A percentile compares a stretch with the other conserved stretches of the same genome.
Evolutionary conservation across 2,329 filamentous ascomycete species (phyloP).

Genomic region (Biscogniauxia marginata): DNA sequence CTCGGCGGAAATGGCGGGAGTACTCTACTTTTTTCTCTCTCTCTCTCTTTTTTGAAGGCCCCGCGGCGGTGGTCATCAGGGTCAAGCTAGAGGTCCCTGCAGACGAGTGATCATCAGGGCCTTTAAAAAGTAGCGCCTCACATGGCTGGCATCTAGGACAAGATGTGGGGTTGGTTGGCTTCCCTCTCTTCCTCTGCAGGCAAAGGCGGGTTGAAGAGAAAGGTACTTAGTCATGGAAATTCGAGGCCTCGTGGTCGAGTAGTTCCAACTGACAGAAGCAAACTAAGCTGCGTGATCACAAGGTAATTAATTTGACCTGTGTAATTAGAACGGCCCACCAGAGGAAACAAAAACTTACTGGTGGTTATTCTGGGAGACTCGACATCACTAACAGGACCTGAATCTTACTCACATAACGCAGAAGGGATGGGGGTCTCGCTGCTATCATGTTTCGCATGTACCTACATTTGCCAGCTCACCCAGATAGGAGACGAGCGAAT

Average conservation of each 20-base stretch:
- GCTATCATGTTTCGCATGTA: not conserved
- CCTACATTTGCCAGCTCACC: not conserved
- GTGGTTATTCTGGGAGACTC: not conserved
- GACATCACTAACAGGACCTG: not conserved
- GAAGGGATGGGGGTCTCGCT: not conserved
- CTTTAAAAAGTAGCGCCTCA: not conserved
- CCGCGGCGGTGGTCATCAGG: not conserved
- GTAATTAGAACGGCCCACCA: not conserved
- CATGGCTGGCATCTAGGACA: not conserved
- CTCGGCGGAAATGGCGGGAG: not conserved
- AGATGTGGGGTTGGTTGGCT: not conserved
- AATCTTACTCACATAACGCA: not conserved
- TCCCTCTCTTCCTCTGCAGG: not conserved
- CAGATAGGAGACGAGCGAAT: not conserved
- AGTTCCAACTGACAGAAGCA: not conserved
- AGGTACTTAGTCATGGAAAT: not conserved
- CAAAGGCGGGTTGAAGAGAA: not conserved
- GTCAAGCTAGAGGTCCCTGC: not conserved
- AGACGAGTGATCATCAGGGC: not conserved
- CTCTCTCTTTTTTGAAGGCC: not conserved
- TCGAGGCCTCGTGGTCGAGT: not conserved
- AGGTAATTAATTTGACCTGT: too few species aligned
- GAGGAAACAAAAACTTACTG: not conserved
- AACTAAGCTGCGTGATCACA: too few species aligned
- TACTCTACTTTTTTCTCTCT: constrained; percentile 4